Evolutionary conservation across 768 basidiomycete genomes (phyloP), one percentile per base, ranked within the genome.

Genomic region (Zangia roseola): DNA sequence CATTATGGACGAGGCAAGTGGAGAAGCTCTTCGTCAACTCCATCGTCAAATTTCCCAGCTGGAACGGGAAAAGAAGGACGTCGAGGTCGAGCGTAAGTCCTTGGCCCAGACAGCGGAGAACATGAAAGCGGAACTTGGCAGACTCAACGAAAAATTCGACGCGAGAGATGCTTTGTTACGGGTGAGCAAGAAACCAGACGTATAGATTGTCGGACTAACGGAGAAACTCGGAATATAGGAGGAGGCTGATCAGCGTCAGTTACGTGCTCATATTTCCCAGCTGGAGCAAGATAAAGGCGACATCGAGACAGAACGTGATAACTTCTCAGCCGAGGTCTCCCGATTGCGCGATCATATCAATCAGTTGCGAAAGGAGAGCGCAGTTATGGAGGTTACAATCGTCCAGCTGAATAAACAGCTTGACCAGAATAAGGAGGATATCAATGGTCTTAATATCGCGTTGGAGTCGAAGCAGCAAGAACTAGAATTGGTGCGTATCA

Each of bases 381-480:
- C 92, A 10, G 83, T 84, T 49, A 88, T 86, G 70, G 93, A 94
- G 54, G 77, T 94, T 31, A 86, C 84, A 62, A 77, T 94, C 35
- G 72, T 82, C 13, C 85, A 88, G 57, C 67, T 91, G 43, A 77
- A 75, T 52, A 90, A 88, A 69, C 76, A 85, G 58, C 74, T 79
- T 33, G 71, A 73, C 0, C 74, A 83, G 60, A 79, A 86, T 53
- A 84, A 86, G 65, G 86, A 93, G 36, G 93, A 95, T 66, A 65
- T 88, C 19, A 69, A 79, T 40, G 87, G 89, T n/a, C 69, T 95
- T 58, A 94, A 95, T 59, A 92, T 94, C 30, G 94, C 93, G 0
- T 69, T 97, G 45, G 91, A 94, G 67, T 85, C 91, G 21, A 97
- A 97, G 69, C 94, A 97, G 60, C 92, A 94, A 65, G 94, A 95